Percentiles rank a stretch among this genome's conserved stretches.
Evolutionary conservation across 1,139 yeast genomes (phyloP).

Genomic region (Sugiyamaella neomexicana): DNA sequence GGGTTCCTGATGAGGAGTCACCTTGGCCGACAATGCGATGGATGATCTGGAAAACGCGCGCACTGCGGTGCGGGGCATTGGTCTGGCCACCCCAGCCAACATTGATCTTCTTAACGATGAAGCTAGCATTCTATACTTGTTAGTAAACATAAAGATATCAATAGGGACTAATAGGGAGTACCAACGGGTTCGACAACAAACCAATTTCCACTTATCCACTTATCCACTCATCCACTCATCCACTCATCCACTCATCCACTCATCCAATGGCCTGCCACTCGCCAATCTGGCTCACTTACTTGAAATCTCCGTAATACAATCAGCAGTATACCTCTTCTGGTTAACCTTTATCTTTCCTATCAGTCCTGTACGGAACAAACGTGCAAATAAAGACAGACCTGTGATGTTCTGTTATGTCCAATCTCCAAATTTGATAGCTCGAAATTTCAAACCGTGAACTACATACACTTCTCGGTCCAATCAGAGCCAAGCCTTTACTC

Average conservation of each 20-base stretch:
- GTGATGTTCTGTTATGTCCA: slow-evolving; percentile 5
- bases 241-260: neutral
- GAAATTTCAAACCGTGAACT: slow-evolving; percentile 14
- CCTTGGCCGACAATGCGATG: slow-evolving; percentile 14
- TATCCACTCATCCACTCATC: too few relatives aligned
- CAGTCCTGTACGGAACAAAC: neutral
- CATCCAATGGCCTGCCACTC: too few relatives aligned
- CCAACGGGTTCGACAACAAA: too few relatives aligned
- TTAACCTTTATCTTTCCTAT: neutral
- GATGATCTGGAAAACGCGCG: slow-evolving; percentile 15
- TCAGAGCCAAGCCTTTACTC: slow-evolving; percentile 8
- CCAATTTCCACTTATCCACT: too few relatives aligned
- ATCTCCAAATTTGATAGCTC: neutral
- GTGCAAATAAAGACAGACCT: neutral
- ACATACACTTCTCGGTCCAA: slow-evolving; percentile 9
- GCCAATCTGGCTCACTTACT: slow-evolving; percentile 3
- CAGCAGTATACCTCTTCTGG: neutral
- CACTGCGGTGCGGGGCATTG: slow-evolving; percentile 3
- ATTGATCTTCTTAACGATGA: slow-evolving; percentile 15
- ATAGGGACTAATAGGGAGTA: neutral
- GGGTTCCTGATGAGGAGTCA: slow-evolving; percentile 9
- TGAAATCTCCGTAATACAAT: slow-evolving; percentile 1
- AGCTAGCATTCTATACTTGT: slow-evolving; percentile 12
- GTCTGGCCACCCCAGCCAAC: slow-evolving; percentile 10
- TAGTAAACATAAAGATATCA: too few relatives aligned